Conservation (phyloP, 306 rosid species). For the Ceratonia siliqua region DNA sequence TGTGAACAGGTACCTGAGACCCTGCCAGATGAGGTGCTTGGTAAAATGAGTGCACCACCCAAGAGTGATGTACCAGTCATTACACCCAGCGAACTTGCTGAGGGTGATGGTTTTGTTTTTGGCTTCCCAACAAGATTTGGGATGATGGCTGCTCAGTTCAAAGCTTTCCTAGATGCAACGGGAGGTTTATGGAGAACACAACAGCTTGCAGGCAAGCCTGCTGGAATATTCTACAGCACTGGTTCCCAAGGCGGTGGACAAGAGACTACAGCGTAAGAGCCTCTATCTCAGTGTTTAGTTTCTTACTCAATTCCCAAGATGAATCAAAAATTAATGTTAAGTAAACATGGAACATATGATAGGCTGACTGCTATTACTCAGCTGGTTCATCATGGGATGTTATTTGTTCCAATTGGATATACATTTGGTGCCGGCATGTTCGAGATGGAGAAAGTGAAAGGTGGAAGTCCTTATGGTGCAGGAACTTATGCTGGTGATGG, state of each 20-base stretch:
- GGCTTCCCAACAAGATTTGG: constrained; percentile 81
- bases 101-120: constrained; percentile 69
- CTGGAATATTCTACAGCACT: constrained; percentile 71
- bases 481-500: constrained; percentile 76
- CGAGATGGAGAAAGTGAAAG: constrained; percentile 67
- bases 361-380: constrained; percentile 76
- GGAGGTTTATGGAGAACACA: constrained; percentile 66
- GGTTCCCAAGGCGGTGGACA: constrained; percentile 88
- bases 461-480: constrained; percentile 76
- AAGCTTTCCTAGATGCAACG: constrained; percentile 68
- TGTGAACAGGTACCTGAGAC: constrained; percentile 71
- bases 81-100: constrained; percentile 52
- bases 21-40: constrained; percentile 53
- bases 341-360: neutral
- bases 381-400: constrained; percentile 77
- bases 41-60: constrained; percentile 71
- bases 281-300: neutral
- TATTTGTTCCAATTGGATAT: constrained; percentile 71
- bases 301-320: neutral
- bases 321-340: neutral
- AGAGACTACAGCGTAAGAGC: constrained; percentile 81
- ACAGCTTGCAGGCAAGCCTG: constrained; percentile 79
- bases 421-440: constrained; percentile 77
- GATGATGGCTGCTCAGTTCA: constrained; percentile 84
- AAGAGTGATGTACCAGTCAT: constrained; percentile 64